A percentile compares a stretch with the other conserved stretches of the same genome.
Evolutionary conservation across 495 filamentous ascomycete genomes (phyloP).

Genomic region (Trypethelium eluteriae): DNA sequence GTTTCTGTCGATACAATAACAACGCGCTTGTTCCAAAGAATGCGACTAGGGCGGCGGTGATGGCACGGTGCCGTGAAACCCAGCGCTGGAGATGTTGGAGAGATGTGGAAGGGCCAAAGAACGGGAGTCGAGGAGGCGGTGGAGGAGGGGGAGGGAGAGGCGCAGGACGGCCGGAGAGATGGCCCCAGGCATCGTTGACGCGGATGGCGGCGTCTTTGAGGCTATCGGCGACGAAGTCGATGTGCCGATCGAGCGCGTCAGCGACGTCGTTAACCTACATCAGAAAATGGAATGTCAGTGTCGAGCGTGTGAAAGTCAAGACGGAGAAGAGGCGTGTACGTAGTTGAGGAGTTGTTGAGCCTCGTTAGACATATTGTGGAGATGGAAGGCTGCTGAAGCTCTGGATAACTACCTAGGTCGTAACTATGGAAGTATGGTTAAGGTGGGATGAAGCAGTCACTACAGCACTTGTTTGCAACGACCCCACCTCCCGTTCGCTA

Average conservation of each 20-base stretch:
- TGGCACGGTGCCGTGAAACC: conserved; percentile 59
- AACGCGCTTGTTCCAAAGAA: conserved; percentile 53
- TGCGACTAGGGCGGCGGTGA: conserved; percentile 59
- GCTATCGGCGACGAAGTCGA: conserved; percentile 58
- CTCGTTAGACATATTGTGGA: conserved; percentile 15
- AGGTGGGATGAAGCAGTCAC: no score
- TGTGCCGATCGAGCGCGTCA: conserved; percentile 66
- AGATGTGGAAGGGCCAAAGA: conserved; percentile 36
- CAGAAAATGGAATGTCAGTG: conserved; percentile 8
- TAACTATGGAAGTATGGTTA: no score
- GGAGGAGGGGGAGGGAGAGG: conserved; percentile 38
- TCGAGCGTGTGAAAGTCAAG: not conserved
- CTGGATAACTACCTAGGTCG: not conserved
- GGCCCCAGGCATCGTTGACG: conserved; percentile 47
- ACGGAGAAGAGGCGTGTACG: not conserved
- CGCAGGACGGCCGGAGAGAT: conserved; percentile 34
- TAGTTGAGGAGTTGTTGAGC: conserved; percentile 28
- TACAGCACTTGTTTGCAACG: not conserved
- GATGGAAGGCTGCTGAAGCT: not conserved
- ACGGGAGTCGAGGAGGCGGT: conserved; percentile 42
- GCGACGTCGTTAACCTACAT: conserved; percentile 46
- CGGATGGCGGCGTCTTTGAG: conserved; percentile 56
- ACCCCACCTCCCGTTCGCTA: no score
- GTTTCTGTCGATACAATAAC: conserved; percentile 58
- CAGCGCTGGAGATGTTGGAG: conserved; percentile 50